A percentile compares a stretch with the other conserved stretches of the same genome.
Conservation (phyloP, 2,329 filamentous ascomycete genomes). For the Penicillium sp. region DNA sequence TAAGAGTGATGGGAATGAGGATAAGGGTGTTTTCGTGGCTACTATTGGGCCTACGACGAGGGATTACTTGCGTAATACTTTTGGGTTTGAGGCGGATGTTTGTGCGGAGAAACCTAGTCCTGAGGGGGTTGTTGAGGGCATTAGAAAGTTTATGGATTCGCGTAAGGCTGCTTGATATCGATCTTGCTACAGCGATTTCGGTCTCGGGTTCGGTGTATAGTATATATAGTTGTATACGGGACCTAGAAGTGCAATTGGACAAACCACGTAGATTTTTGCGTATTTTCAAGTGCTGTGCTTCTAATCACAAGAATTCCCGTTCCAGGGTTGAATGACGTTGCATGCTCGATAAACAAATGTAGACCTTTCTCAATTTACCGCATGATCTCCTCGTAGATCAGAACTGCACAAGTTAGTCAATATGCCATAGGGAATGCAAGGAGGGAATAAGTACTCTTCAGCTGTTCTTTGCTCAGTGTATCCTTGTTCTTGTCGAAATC, state of each 20-base stretch:
- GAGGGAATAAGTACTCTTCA: conserved; percentile 66
- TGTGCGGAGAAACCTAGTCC: conserved; percentile 81
- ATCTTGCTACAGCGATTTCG: not conserved
- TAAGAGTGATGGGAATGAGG: conserved; percentile 1
- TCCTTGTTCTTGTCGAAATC: conserved; percentile 99
- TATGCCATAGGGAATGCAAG: not conserved
- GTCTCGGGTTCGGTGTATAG: not conserved
- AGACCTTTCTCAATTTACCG: conserved; percentile 45
- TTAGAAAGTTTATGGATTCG: conserved; percentile 51
- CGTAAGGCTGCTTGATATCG: not conserved
- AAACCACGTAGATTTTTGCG: not conserved
- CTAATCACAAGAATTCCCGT: not conserved
- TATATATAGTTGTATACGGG: not conserved
- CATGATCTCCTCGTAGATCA: conserved; percentile 98
- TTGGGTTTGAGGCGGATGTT: conserved; percentile 49
- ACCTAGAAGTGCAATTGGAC: not conserved
- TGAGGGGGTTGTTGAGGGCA: conserved; percentile 71
- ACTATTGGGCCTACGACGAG: conserved; percentile 94
- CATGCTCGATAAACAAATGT: conserved; percentile 13
- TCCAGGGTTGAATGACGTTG: conserved; percentile 5
- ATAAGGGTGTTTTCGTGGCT: conserved; percentile 59
- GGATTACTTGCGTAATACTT: conserved; percentile 60
- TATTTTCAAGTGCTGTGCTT: conserved; percentile 1
- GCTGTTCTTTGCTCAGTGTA: conserved; percentile 93
- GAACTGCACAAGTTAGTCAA: conserved; percentile 46